A percentile compares a stretch with the other conserved stretches of the same genome.
These are phyloP conservation scores for Penicillium sclerotigenum DNA, from an alignment of 2,329 filamentous ascomycete genomes.

Conservation along the genomic window DNA sequence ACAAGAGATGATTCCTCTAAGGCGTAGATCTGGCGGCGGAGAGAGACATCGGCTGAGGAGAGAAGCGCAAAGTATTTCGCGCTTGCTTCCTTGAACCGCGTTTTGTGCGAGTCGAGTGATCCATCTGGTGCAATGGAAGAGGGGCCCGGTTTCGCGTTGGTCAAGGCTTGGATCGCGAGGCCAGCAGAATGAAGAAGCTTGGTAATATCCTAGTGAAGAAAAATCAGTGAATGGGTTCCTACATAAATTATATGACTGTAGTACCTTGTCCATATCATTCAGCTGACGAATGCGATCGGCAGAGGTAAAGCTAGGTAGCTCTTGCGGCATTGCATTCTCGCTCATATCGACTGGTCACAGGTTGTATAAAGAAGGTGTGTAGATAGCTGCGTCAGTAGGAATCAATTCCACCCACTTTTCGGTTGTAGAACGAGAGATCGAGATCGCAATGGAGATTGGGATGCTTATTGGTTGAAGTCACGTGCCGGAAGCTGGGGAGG, in stretches of 20 bases:
- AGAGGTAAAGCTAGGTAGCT: slow-evolving; percentile 56
- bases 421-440: not conserved
- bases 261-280: slow-evolving; percentile 70
- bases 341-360: slow-evolving; percentile 18
- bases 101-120: slow-evolving; percentile 55
- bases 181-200: slow-evolving; percentile 59
- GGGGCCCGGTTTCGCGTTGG: slow-evolving; percentile 46
- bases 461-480: slow-evolving; percentile 1
- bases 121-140: slow-evolving; percentile 35
- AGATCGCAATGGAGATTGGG: not conserved
- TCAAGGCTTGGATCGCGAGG: slow-evolving; percentile 62
- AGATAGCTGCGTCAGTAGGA: not conserved
- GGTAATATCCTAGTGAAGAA: slow-evolving; percentile 45
- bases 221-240: not conserved
- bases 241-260: not conserved
- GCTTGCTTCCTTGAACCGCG: slow-evolving; percentile 55
- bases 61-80: slow-evolving; percentile 68
- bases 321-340: slow-evolving; percentile 19
- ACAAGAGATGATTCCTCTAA: slow-evolving; percentile 80
- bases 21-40: slow-evolving; percentile 73
- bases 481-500: slow-evolving; percentile 13
- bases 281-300: slow-evolving; percentile 78
- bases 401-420: not conserved
- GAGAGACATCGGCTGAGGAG: slow-evolving; percentile 68
- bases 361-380: not conserved